Conservation (phyloP, 108 stramenopile species). For the Parietichytrium sp. region DNA sequence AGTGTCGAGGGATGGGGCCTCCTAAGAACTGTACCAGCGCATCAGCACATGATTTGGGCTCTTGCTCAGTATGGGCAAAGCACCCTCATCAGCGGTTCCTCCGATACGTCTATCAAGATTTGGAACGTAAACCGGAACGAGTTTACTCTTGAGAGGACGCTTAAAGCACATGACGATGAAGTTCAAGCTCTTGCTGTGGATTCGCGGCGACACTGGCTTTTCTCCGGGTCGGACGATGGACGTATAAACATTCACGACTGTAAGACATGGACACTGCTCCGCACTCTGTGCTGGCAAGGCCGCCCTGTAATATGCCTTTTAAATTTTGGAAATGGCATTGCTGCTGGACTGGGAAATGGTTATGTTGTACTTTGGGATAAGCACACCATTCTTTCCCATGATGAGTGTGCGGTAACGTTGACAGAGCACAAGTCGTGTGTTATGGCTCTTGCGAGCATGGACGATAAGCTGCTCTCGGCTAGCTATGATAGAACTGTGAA, state of each 20-base stretch:
- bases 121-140: not conserved
- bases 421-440: constrained; percentile 36
- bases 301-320: constrained; percentile 12
- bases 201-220: not conserved
- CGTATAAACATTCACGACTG: constrained; percentile 36
- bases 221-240: constrained; percentile 22
- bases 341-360: not conserved
- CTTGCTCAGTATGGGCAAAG: constrained; percentile 1
- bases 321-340: not conserved
- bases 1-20: not conserved
- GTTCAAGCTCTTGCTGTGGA: constrained; percentile 33
- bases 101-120: constrained; percentile 8
- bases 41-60: constrained; percentile 31
- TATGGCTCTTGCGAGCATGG: not conserved
- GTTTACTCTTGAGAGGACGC: not conserved
- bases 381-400: not conserved
- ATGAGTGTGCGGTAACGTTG: not conserved
- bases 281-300: constrained; percentile 1
- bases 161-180: not conserved
- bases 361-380: not conserved
- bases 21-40: not conserved
- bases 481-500: not conserved
- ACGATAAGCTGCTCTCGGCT: not conserved
- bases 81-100: constrained; percentile 1
- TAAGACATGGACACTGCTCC: constrained; percentile 6